A percentile compares a stretch with the other conserved stretches of the same genome.
Evolutionary conservation across 805 yeast genomes (phyloP).

Genomic region (Nakazawaea holstii): DNA sequence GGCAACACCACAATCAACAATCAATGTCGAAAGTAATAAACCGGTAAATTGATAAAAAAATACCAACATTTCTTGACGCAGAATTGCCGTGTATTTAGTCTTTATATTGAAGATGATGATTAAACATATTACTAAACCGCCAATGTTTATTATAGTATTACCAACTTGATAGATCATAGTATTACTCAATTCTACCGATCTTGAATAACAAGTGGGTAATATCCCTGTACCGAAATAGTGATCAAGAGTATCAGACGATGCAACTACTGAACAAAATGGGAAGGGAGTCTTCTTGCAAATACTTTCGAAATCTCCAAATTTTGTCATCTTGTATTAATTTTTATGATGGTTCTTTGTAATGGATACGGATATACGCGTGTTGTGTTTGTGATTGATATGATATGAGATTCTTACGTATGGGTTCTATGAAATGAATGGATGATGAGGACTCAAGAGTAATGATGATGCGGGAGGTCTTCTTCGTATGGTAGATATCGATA

Average conservation of each 20-base stretch:
- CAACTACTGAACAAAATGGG: conserved; percentile 76
- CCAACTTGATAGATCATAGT: conserved; percentile 89
- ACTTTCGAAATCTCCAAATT: conserved; percentile 58
- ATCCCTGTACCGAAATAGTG: conserved; percentile 48
- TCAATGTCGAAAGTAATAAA: conserved; percentile 57
- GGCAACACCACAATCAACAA: conserved; percentile 88
- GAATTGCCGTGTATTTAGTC: conserved; percentile 90
- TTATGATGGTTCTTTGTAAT: too few species aligned
- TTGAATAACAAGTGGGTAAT: conserved; percentile 73
- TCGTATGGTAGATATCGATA: too few species aligned
- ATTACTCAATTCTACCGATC: conserved; percentile 84
- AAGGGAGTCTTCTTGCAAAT: conserved; percentile 67
- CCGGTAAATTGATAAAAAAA: conserved; percentile 59
- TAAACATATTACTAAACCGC: conserved; percentile 56
- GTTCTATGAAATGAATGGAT: too few species aligned
- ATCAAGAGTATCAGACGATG: conserved; percentile 34
- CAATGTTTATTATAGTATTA: conserved; percentile 79
- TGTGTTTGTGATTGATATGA: too few species aligned
- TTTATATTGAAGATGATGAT: conserved; percentile 74
- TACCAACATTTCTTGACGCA: conserved; percentile 78
- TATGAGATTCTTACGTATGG: too few species aligned
- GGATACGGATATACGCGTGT: too few species aligned
- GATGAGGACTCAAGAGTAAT: too few species aligned
- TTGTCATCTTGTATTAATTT: conserved; percentile 32
- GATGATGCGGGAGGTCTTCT: too few species aligned